Percentiles rank a stretch among this genome's conserved stretches.
Conservation (phyloP, 2,329 filamentous ascomycete genomes). For the Davidsoniella australis region DNA sequence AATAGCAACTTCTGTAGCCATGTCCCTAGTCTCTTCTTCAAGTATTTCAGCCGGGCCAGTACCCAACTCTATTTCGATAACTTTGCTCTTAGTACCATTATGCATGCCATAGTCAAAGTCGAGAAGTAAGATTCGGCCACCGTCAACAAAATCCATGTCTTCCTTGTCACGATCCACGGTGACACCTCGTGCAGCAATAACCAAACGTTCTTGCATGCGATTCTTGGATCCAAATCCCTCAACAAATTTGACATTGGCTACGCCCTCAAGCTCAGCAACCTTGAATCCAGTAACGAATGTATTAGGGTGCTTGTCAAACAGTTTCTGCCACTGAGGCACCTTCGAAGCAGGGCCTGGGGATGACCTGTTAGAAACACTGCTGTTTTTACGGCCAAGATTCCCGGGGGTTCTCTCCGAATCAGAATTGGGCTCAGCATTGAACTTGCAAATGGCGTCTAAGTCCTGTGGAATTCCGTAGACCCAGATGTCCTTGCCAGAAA, state of each 20-base stretch:
- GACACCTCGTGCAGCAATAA: conserved; percentile 58
- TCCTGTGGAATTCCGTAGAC: conserved; percentile 63
- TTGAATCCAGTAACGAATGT: conserved; percentile 51
- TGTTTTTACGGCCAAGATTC: conserved; percentile 21
- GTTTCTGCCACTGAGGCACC: conserved; percentile 50
- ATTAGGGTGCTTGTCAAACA: conserved; percentile 53
- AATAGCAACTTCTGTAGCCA: conserved; percentile 64
- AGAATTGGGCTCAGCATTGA: conserved; percentile 16
- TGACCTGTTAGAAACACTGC: conserved; percentile 16
- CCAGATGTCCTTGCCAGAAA: conserved; percentile 57
- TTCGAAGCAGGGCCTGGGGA: conserved; percentile 17
- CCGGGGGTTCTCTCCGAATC: conserved; percentile 9
- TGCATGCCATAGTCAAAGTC: conserved; percentile 51
- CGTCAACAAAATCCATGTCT: conserved; percentile 59
- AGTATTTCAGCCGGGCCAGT: conserved; percentile 51
- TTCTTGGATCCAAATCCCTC: conserved; percentile 30
- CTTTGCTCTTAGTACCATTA: conserved; percentile 33
- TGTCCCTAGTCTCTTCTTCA: conserved; percentile 55
- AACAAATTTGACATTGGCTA: conserved; percentile 58
- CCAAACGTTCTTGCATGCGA: conserved; percentile 37
- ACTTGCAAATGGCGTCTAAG: conserved; percentile 42
- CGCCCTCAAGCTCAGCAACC: conserved; percentile 46
- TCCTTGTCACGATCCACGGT: conserved; percentile 49
- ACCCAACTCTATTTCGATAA: conserved; percentile 58
- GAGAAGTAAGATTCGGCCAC: conserved; percentile 53